A percentile compares a stretch with the other conserved stretches of the same genome.
phyloP scores from a whole-genome alignment of 805 yeast species.

The Kluyveromyces siamensis region DNA sequence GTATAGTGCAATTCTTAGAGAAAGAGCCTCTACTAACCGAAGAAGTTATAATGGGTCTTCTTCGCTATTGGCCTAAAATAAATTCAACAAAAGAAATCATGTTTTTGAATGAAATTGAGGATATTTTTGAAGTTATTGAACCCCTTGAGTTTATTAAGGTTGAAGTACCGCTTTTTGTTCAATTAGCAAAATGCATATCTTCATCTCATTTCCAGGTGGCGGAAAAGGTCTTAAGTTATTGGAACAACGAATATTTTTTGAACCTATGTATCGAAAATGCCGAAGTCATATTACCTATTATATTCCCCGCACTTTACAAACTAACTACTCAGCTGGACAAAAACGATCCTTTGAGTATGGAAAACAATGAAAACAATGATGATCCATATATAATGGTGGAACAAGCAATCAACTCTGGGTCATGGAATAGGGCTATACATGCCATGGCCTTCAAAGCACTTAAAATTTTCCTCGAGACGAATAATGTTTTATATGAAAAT shows the following conservation, averaged over 20 bases:
- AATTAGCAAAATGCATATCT: conserved; percentile 85
- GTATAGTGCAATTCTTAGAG: conserved; percentile 92
- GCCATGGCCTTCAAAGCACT: conserved; percentile 85
- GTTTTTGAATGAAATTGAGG: conserved; percentile 94
- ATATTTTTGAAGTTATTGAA: conserved; percentile 92
- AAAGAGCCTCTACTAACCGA: conserved; percentile 89
- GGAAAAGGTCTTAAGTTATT: conserved; percentile 86
- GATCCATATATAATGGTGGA: conserved; percentile 31
- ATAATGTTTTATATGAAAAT: conserved; percentile 83
- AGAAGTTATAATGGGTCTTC: conserved; percentile 89
- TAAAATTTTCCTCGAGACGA: conserved; percentile 86
- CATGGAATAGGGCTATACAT: conserved; percentile 93
- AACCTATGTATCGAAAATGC: conserved; percentile 87
- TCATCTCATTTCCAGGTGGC: conserved; percentile 96
- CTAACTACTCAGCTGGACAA: conserved; percentile 43
- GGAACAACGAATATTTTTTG: conserved; percentile 91
- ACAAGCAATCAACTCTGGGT: conserved; percentile 40
- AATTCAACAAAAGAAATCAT: conserved; percentile 92
- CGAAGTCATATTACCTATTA: conserved; percentile 84
- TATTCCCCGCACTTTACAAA: conserved; percentile 84
- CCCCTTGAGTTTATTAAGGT: conserved; percentile 86
- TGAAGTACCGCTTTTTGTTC: conserved; percentile 89
- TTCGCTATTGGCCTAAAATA: conserved; percentile 94
- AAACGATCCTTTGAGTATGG: conserved; percentile 21
- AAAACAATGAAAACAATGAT: conserved; percentile 16